Percentiles rank a stretch among this genome's conserved stretches.
Evolutionary conservation across 768 basidiomycete genomes (phyloP).

Genomic region (Baorangia bicolor): DNA sequence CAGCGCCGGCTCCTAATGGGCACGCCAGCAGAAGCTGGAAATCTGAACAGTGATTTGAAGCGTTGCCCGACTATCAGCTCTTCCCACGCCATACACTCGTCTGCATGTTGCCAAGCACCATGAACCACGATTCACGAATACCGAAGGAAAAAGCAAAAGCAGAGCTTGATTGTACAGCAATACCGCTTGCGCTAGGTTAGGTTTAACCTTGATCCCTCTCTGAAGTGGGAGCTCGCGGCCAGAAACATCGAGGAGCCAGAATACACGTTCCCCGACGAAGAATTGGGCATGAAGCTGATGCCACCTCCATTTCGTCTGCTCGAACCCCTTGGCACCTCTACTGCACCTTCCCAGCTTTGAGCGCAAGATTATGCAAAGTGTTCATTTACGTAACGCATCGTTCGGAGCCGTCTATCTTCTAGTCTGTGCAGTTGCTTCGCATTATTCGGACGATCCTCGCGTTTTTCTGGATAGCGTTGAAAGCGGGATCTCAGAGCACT

Average conservation of each 20-base stretch:
- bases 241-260: constrained; percentile 19
- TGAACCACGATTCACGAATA: no score
- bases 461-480: constrained; percentile 40
- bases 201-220: not conserved
- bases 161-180: no score
- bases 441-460: constrained; percentile 54
- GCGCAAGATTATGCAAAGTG: constrained; percentile 42
- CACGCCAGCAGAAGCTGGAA: no score
- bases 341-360: constrained; percentile 74
- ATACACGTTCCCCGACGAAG: constrained; percentile 48
- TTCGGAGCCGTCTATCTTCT: constrained; percentile 65
- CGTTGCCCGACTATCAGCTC: no score
- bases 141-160: no score
- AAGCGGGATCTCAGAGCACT: constrained; percentile 36
- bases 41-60: no score
- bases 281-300: constrained; percentile 52
- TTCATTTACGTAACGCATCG: constrained; percentile 47
- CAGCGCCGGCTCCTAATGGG: no score
- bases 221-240: constrained; percentile 31
- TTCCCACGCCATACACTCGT: no score
- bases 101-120: no score
- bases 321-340: constrained; percentile 63
- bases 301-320: constrained; percentile 60
- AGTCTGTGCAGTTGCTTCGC: constrained; percentile 68
- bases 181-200: no score